Base-by-base conservation (phyloP, 225 moss, liverwort and hornwort genomes). In the Ulota crispa region DNA sequence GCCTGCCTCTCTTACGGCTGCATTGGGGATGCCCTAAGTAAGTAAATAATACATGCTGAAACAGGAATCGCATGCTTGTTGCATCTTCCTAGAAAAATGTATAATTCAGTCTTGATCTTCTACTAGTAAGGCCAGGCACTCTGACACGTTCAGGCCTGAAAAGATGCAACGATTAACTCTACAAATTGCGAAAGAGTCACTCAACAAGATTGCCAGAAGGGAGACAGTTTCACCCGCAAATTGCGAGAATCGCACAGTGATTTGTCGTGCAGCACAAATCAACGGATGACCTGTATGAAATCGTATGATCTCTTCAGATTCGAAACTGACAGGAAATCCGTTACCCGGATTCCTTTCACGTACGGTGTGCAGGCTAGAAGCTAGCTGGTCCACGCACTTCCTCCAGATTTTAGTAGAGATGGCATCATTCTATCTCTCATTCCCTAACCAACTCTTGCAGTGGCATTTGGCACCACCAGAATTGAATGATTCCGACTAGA, bases 311-410 rank as follows among this genome's bases (percentile, higher is more conserved):
- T 28, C 80, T 80, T 66, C 27, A 19, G 83, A 87, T 83, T 42
- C 42, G 80, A 54, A 75, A 77, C 86, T 87, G 86, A 77, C 86
- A 87, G 59, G 56, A 83, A 67, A 72, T 87, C 86, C 60, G 80
- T 50, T 68, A 28, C 83, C 20, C 42, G 68, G 83, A 87, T 83
- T 83, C 66, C 77, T 50, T 75, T 83, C 86, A 83, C 72, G 83
- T 77, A 45, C 45, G 45, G 45, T 45, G 55, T 55, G 21, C 55
- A 20, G 55, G 55, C 55, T 55, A 20, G 53, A 18, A 55, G 55
- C 55, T 55, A 55, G 23, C 23, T 55, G 55, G 55, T 55, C 55
- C 21, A 21, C 7, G 55, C 55, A 21, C 23, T 55, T 55, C 55
- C 55, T 20, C 21, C 6, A 55, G 55, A 55, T 9, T 45, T 45